Evolutionary conservation across 306 rosid species (phyloP).

Genomic region (Lathyrus aphaca): DNA sequence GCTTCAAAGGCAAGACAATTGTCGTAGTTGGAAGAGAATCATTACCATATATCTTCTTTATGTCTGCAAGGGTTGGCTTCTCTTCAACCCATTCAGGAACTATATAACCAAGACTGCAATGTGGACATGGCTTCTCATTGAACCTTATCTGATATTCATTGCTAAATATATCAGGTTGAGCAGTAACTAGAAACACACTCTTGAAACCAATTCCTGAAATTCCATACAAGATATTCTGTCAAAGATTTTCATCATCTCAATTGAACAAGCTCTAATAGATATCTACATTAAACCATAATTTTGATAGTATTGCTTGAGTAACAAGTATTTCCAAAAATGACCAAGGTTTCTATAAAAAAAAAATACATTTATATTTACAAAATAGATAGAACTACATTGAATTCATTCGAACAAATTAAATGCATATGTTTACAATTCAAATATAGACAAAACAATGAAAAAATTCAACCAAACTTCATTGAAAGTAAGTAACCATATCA

Average conservation of each 20-base stretch:
- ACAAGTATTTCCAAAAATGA: not conserved
- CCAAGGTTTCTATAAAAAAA: not conserved
- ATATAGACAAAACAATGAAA: not conserved
- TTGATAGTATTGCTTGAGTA: not conserved
- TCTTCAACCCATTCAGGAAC: slow-evolving; percentile 94
- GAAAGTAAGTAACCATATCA: slow-evolving; percentile 12
- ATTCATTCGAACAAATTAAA: not conserved
- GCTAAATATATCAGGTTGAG: slow-evolving; percentile 71
- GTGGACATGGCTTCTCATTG: slow-evolving; percentile 67
- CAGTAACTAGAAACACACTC: slow-evolving; percentile 78
- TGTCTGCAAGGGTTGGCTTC: slow-evolving; percentile 52
- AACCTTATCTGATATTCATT: slow-evolving; percentile 80
- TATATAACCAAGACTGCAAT: slow-evolving; percentile 72
- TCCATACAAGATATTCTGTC: slow-evolving; percentile 18
- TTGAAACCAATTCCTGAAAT: slow-evolving; percentile 92
- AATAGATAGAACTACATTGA: not conserved
- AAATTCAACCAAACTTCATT: not conserved
- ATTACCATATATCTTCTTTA: slow-evolving; percentile 49
- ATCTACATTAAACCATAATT: not conserved
- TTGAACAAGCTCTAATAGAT: not conserved
- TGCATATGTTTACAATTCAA: not conserved
- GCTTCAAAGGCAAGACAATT: slow-evolving; percentile 68
- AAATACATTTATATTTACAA: not conserved
- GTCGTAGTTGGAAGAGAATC: slow-evolving; percentile 61
- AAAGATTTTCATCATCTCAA: not conserved